Conservation (phyloP, 768 basidiomycete species). For the Chalciporus piperatus region DNA sequence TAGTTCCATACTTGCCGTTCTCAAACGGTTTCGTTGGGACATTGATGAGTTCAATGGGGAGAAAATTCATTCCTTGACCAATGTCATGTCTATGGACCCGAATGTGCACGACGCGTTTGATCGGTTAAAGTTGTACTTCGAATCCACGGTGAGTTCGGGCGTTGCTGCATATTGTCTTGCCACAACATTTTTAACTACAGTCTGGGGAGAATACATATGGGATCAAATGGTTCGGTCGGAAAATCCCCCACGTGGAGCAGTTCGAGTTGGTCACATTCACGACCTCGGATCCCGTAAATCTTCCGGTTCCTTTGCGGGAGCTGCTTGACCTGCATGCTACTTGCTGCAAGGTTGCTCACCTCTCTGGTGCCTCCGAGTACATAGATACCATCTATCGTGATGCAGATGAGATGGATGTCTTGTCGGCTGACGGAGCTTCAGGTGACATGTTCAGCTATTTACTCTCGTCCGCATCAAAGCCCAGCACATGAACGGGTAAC, state of each 20-base stretch:
- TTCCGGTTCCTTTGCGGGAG: conserved; percentile 13
- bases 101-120: conserved; percentile 1
- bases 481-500: too few species aligned
- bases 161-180: too few species aligned
- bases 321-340: conserved; percentile 21
- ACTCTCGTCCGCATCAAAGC: too few species aligned
- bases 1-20: too few species aligned
- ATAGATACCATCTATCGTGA: conserved; percentile 4
- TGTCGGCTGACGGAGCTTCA: too few species aligned
- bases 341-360: conserved; percentile 25
- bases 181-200: not conserved
- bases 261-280: conserved; percentile 8
- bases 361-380: conserved; percentile 21
- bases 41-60: not conserved
- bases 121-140: conserved; percentile 2
- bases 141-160: not conserved
- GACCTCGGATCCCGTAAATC: not conserved
- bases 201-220: not conserved
- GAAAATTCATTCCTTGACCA: conserved; percentile 7
- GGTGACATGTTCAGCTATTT: too few species aligned
- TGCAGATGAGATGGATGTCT: too few species aligned
- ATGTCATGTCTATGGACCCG: not conserved
- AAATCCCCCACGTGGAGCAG: not conserved
- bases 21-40: too few species aligned
- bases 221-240: not conserved